Base-by-base conservation (phyloP, 1,284 basidiomycete genomes). In the Ceratobasidium sp. region DNA sequence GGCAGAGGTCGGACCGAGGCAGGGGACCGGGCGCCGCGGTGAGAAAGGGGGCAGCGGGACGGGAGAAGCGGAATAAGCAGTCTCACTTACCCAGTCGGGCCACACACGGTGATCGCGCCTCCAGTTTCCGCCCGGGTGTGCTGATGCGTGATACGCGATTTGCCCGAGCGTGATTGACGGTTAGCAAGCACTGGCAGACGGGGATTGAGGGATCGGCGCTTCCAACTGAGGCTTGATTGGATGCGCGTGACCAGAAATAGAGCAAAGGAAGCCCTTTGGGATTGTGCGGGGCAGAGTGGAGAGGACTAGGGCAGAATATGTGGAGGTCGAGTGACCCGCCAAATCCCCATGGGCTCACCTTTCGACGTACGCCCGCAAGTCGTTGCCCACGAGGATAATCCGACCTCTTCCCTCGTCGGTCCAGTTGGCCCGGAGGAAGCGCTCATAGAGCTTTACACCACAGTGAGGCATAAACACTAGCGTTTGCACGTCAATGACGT, bases 381-480 rank as follows among this genome's bases (percentile, higher is more conserved):
- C 79, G 78, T 87, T 87, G 64, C 83, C 84, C 74, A 87, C 76
- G 76, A 87, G 82, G 63, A 87, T 74, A 47, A 85, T 75, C 44
- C 77, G 78, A 66, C 79, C 76, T 72, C 87, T 76, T 14, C 77
- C 76, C 16, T 82, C 82, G 38, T 74, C 77, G 57, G 82, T 80
- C 88, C 89, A 89, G 79, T 92, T 92, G 16, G 85, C 84, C 73
- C 84, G 83, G 72, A 92, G 79, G 58, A 91, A 78, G 75, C 81
- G 84, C 78, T 92, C 89, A 80, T 92, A 91, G 30, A 92, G 83
- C 73, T 84, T 83, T 78, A 89, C 78, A 78, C 91, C 90, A 78
- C 91, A 92, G 79, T 92, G 91, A 38, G 90, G 91, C 90, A 92
- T 91, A 81, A 87, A 91, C 69, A 88, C 82, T 71, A 92, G 82